Percentiles rank a stretch among this genome's conserved stretches.
Evolutionary conservation across 208 protist species (phyloP).

Genomic region (Crithidia brevicula): DNA sequence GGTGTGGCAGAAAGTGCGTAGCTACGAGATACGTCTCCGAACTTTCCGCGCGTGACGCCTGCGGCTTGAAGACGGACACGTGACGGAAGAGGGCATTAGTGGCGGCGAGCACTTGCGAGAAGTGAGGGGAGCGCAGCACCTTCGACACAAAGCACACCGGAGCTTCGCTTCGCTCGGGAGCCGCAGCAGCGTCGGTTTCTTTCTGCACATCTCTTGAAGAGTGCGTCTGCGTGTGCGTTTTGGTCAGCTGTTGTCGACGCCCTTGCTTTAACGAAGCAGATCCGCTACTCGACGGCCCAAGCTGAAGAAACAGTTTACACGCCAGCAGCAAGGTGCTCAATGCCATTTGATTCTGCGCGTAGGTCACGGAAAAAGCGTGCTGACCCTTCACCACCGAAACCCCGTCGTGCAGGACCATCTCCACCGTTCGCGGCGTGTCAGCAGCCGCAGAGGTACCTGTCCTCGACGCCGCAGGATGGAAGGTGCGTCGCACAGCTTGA

Average conservation of each 20-base stretch:
- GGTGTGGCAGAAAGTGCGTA: slow-evolving; percentile 26
- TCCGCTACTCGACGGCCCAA: neutral
- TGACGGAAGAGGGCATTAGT: slow-evolving; percentile 39
- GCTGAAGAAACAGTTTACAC: slow-evolving; percentile 47
- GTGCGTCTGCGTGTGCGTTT: too few species aligned
- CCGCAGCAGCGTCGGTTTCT: neutral
- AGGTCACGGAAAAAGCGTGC: slow-evolving; percentile 66
- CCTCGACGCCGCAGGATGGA: neutral
- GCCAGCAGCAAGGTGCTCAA: slow-evolving; percentile 58
- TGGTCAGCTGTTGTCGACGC: too few species aligned
- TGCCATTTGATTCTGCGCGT: slow-evolving; percentile 83
- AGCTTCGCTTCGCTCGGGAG: neutral
- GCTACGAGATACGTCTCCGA: slow-evolving; percentile 67
- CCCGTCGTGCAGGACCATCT: slow-evolving; percentile 72
- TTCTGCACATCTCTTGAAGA: too few species aligned
- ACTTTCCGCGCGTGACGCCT: slow-evolving; percentile 45
- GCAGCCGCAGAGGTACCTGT: too few species aligned
- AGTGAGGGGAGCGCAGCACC: slow-evolving; percentile 57
- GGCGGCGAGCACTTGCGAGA: slow-evolving; percentile 37
- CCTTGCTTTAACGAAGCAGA: neutral
- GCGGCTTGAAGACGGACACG: slow-evolving; percentile 47
- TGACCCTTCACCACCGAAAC: slow-evolving; percentile 73
- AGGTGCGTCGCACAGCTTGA: slow-evolving; percentile 16
- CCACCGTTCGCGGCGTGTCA: slow-evolving; percentile 21
- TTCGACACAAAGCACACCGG: slow-evolving; percentile 73